Evolutionary conservation across 345 rosid genomes (phyloP), one percentile per base, ranked within the genome.

Genomic region (Rubroshorea leprosula): DNA sequence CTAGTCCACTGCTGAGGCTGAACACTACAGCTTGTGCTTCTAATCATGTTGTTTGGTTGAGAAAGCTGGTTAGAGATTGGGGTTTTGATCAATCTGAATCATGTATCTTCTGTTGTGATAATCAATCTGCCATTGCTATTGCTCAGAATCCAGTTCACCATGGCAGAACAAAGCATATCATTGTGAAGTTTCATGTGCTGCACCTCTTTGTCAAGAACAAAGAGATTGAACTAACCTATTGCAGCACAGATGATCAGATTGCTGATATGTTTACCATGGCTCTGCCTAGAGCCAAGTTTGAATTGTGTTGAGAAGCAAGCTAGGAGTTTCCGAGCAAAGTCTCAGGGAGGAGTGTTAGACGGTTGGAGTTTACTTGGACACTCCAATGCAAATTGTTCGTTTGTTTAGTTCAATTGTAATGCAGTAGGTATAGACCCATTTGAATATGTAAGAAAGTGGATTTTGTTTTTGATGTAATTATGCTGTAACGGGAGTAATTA

Each of bases 61-160:
- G 21, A 46, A 46, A 46, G 5, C 14, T 46, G 8, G 31, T 27
- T 27, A 3, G 49, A 15, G 49, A 15, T 16, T n/a, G 8, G 18
- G 21, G 21, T 1, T 16, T 16, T 46, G 49, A 15, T 16, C 20
- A 46, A 46, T 3, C 1, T 4, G 21, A 46, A n/a, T 5, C 49
- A 2, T 10, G 2, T 17, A 5, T 5, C 2, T 22, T 63, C 4
- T 25, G 12, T 2, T 44, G 54, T 21, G 67, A 63, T 29, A 46
- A 47, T 45, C 46, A 46, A 4, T 55, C 55, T 0, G 55, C 55
- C 1, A 55, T 64, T 7, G 45, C 61, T 5, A 64, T 55, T 13
- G 61, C 48, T 0, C 54, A 23, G 15, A 64, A 64, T 22, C 68
- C 23, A 14, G 68, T 64, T 8, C 61, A 63, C 5, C 68, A 63